These are phyloP conservation scores for Cutaneotrichosporon cavernicola DNA, from an alignment of 1,284 basidiomycete species.

Conservation along the genomic window DNA sequence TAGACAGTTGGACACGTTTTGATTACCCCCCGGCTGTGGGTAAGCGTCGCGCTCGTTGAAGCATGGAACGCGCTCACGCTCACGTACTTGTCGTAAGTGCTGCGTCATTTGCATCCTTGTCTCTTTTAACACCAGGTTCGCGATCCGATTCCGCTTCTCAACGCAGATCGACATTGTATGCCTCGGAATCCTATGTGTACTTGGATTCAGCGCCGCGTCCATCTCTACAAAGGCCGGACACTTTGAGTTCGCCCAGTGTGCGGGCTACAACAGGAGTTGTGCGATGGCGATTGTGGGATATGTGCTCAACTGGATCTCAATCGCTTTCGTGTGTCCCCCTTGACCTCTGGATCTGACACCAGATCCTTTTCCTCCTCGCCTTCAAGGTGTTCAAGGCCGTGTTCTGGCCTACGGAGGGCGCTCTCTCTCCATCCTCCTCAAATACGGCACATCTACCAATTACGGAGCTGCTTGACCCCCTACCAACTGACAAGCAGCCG, in stretches of 20 bases:
- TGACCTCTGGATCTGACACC: background rate
- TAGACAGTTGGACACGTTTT: conserved; percentile 3
- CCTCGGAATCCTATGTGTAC: background rate
- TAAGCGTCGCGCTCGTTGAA: background rate
- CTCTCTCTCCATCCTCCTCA: background rate
- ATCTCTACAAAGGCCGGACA: background rate
- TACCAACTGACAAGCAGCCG: background rate
- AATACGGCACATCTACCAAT: background rate
- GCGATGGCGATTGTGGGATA: background rate
- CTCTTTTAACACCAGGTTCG: background rate
- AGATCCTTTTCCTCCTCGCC: background rate
- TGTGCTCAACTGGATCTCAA: conserved; percentile 4
- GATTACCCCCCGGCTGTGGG: conserved; percentile 4
- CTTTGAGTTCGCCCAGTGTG: conserved; percentile 1
- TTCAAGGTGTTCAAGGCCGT: conserved; percentile 2
- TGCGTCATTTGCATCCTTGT: background rate
- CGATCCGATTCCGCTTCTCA: background rate
- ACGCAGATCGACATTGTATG: background rate
- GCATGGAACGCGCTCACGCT: background rate
- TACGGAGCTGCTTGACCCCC: background rate
- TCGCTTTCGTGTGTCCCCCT: background rate
- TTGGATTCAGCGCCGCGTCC: background rate
- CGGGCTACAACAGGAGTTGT: background rate
- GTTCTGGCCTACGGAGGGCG: background rate
- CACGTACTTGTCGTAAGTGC: conserved; percentile 2